Conservation (phyloP, 176 grass and related monocot species). For the Triticum urartu region DNA sequence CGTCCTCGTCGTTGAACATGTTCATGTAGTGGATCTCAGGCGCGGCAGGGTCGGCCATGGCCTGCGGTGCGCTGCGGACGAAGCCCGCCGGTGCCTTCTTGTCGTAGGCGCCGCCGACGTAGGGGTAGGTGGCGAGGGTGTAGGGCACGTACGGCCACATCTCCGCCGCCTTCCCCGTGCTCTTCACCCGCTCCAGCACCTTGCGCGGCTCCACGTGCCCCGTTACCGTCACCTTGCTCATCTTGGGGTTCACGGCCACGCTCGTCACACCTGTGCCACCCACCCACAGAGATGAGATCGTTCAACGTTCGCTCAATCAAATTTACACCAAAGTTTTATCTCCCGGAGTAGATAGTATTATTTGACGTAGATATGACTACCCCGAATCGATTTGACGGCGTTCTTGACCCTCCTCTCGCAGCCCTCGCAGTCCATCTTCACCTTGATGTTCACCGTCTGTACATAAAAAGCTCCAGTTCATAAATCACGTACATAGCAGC, state of each 20-base stretch:
- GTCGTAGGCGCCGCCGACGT: constrained; percentile 75
- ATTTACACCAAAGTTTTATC: background rate
- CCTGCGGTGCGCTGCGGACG: constrained; percentile 58
- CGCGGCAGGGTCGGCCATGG: constrained; percentile 53
- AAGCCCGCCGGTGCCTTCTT: constrained; percentile 77
- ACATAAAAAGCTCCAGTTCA: background rate
- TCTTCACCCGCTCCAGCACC: constrained; percentile 58
- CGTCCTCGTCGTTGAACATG: constrained; percentile 86
- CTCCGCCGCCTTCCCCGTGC: constrained; percentile 69
- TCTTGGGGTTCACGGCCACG: constrained; percentile 67
- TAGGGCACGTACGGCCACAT: constrained; percentile 81
- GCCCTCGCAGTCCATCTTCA: constrained; percentile 91
- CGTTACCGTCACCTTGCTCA: constrained; percentile 65
- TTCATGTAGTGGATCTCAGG: constrained; percentile 44
- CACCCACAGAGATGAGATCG: background rate
- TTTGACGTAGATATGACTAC: constrained; percentile 3
- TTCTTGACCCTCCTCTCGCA: constrained; percentile 73
- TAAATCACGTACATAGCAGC: background rate
- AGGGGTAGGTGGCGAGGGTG: constrained; percentile 60
- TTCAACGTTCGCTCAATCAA: background rate
- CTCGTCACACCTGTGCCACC: constrained; percentile 47
- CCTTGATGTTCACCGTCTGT: constrained; percentile 80
- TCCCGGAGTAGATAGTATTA: background rate
- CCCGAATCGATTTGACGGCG: constrained; percentile 57
- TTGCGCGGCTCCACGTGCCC: constrained; percentile 75